Evolutionary conservation across 306 rosid genomes (phyloP), one percentile per base, ranked within the genome.

Genomic region (Datisca glomerata): DNA sequence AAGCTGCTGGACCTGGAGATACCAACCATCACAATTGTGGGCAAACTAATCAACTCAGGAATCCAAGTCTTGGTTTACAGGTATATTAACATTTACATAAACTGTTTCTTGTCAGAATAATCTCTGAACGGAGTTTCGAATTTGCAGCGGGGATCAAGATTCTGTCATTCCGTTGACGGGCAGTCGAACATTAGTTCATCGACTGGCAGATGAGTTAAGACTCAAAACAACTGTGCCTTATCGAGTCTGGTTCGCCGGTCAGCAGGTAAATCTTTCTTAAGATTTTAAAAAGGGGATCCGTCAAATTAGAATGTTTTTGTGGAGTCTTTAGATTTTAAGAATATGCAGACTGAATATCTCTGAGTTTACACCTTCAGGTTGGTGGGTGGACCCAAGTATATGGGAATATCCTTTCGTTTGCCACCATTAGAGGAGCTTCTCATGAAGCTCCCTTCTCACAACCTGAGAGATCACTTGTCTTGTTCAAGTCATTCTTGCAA

Each of bases 331-430:
- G 35, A 29, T 29, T 10, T 8, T 8, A 29, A 29, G 4, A 29
- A 29, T 29, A n/a, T 29, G 0, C 1, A 3, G 17, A 21, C 12
- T 36, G 33, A 50, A 24, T 23, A 4, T n/a, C 27, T 4, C 10
- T 65, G 12, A 21, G 9, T 53, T 43, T n/a, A 22, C 23, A 28
- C 48, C 44, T 39, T 43, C 54, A 87, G 96, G 97, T 84, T 42
- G 98, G 98, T 47, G 98, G 98, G 1, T 89, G 98, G 98, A 89
- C 98, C 58, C 95, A 84, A 59, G 95, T 73, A 49, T 89, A 84
- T 61, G 97, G 86, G 6, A 70, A 89, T 53, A 56, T 74, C 20
- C 84, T 89, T 44, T 74, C 97, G 15, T 89, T 89, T 64, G 98
- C 95, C 21, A 83, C 97, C 21, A 49, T 81, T 7, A 79, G 94